Percentiles rank a stretch among this genome's conserved stretches.
These are phyloP conservation scores for Penicillium sp. DNA, from an alignment of 2,329 filamentous ascomycete species.

Conservation along the genomic window DNA sequence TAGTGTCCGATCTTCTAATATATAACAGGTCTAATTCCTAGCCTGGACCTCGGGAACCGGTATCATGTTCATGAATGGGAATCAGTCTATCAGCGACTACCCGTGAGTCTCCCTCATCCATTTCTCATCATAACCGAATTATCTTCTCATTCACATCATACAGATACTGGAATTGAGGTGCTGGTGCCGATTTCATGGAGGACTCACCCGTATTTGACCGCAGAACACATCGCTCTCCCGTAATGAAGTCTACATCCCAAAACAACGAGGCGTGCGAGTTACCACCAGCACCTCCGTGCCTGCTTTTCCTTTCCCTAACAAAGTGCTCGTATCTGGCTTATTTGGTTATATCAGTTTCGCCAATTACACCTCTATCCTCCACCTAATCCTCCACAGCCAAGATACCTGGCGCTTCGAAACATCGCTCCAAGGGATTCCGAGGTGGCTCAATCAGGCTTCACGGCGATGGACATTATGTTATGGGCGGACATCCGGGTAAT, in stretches of 20 bases:
- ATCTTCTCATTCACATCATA: neutral
- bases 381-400: slow-evolving; percentile 16
- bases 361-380: slow-evolving; percentile 21
- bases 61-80: slow-evolving; percentile 36
- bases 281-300: slow-evolving; percentile 27
- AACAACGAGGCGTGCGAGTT: slow-evolving; percentile 23
- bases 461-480: slow-evolving; percentile 48
- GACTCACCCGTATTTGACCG: slow-evolving; percentile 53
- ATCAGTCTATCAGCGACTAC: slow-evolving; percentile 27
- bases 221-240: slow-evolving; percentile 48
- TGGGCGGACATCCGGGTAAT: slow-evolving; percentile 47
- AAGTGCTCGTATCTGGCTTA: slow-evolving; percentile 9
- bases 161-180: slow-evolving; percentile 51
- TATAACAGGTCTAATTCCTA: slow-evolving; percentile 25
- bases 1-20: slow-evolving; percentile 10
- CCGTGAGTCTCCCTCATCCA: slow-evolving; percentile 17
- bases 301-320: slow-evolving; percentile 37
- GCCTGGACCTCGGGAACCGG: slow-evolving; percentile 34
- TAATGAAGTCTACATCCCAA: slow-evolving; percentile 41
- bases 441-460: slow-evolving; percentile 42
- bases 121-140: neutral
- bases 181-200: slow-evolving; percentile 37
- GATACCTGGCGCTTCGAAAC: slow-evolving; percentile 38
- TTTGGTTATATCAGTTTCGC: slow-evolving; percentile 26
- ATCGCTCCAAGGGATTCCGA: slow-evolving; percentile 38